A percentile compares a stretch with the other conserved stretches of the same genome.
Conservation (phyloP, 257 asterid genomes). For the Thymus quinquecostatus region DNA sequence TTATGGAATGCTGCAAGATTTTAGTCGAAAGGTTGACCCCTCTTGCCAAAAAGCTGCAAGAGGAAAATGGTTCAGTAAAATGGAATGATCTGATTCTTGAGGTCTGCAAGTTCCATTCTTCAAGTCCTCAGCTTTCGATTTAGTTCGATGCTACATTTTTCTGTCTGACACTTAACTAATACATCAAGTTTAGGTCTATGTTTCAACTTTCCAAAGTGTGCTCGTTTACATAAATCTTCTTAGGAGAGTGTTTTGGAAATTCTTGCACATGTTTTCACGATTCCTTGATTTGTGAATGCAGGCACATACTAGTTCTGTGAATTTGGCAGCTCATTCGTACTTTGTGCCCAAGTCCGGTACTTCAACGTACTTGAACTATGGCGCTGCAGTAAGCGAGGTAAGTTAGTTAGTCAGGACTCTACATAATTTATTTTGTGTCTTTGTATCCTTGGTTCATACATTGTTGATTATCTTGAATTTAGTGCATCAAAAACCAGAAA, state of each 20-base stretch:
- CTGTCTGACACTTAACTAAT: background rate
- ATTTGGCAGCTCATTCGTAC: constrained; percentile 14
- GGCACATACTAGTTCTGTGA: constrained; percentile 21
- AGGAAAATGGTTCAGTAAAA: background rate
- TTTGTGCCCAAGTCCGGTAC: constrained; percentile 17
- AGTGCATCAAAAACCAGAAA: too few relatives aligned
- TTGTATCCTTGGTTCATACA: too few relatives aligned
- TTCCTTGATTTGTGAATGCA: constrained; percentile 3
- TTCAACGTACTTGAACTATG: constrained; percentile 24
- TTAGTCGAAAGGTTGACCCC: background rate
- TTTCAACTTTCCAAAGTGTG: background rate
- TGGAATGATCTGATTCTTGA: constrained; percentile 11
- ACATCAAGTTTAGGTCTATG: too few relatives aligned
- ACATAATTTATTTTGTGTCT: too few relatives aligned
- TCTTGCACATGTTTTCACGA: background rate
- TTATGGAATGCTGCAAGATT: background rate
- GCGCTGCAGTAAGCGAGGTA: constrained; percentile 37
- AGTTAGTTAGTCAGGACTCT: too few relatives aligned
- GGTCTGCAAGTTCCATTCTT: background rate
- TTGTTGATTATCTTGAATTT: too few relatives aligned
- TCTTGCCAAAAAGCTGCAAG: background rate
- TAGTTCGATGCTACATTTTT: background rate
- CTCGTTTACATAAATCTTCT: background rate
- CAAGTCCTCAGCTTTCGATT: too few relatives aligned
- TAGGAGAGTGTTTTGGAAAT: background rate